Conservation (phyloP, 2,329 filamentous ascomycete genomes). For the Paracoccidioides lutzii region DNA sequence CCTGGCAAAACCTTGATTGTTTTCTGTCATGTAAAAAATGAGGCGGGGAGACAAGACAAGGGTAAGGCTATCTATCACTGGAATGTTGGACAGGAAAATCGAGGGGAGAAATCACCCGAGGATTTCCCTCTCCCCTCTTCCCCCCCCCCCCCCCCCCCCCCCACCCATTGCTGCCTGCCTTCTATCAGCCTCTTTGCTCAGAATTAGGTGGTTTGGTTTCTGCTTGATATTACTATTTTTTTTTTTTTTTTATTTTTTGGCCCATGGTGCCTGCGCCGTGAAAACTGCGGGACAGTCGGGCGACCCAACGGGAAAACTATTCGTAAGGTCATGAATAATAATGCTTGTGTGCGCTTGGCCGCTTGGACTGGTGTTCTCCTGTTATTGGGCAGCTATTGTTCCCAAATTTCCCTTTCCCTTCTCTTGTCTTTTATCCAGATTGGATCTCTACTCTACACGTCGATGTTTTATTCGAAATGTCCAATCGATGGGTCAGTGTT, state of each 20-base stretch:
- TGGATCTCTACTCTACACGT: background rate
- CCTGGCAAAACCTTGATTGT: background rate
- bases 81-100: background rate
- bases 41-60: background rate
- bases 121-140: background rate
- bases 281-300: background rate
- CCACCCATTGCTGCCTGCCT: background rate
- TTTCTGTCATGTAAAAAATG: conserved; percentile 14
- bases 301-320: background rate
- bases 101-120: background rate
- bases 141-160: no score
- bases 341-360: background rate
- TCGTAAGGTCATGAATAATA: background rate
- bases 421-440: background rate
- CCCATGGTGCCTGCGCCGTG: background rate
- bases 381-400: background rate
- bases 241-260: background rate
- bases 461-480: background rate
- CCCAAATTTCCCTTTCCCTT: background rate
- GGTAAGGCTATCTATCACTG: background rate
- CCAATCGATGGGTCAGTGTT: conserved; percentile 1
- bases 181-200: background rate
- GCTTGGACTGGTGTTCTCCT: background rate
- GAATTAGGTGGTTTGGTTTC: background rate
- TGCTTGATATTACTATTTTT: background rate